These are phyloP conservation scores for Conticribra guillardii DNA, from an alignment of 108 stramenopile species.

Conservation along the genomic window DNA sequence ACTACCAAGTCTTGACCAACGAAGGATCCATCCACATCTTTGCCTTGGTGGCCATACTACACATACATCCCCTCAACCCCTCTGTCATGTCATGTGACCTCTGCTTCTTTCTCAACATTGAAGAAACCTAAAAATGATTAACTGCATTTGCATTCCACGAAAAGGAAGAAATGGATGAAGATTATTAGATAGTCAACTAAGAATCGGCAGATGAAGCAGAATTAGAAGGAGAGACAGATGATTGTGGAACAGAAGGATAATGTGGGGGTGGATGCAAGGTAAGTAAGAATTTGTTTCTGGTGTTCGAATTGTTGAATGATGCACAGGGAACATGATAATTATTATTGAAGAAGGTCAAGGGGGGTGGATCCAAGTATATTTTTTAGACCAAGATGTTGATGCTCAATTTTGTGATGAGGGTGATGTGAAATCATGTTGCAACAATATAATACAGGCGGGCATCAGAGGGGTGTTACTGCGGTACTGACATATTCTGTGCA, in stretches of 20 bases:
- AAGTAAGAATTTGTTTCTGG: conserved; percentile 84
- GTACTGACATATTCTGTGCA: conserved; percentile 96
- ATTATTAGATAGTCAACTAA: conserved; percentile 66
- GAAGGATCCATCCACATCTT: conserved; percentile 93
- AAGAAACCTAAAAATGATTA: conserved; percentile 78
- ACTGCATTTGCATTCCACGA: conserved; percentile 80
- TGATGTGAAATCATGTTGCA: conserved; percentile 95
- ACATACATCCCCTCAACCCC: conserved; percentile 56
- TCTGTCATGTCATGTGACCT: conserved; percentile 79
- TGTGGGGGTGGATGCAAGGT: conserved; percentile 70
- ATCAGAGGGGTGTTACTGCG: conserved; percentile 92
- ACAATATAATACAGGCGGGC: conserved; percentile 94
- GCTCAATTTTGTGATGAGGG: conserved; percentile 94
- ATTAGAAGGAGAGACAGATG: conserved; percentile 56
- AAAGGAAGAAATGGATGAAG: conserved; percentile 62
- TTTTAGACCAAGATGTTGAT: conserved; percentile 93
- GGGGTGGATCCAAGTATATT: conserved; percentile 56
- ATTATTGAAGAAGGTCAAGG: conserved; percentile 81
- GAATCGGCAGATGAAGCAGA: conserved; percentile 66
- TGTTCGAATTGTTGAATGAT: conserved; percentile 94
- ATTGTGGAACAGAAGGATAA: conserved; percentile 66
- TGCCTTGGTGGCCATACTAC: conserved; percentile 74
- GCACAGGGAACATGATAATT: conserved; percentile 94
- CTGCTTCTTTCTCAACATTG: conserved; percentile 97
- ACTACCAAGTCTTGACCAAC: conserved; percentile 96